phyloP scores from a whole-genome alignment of 495 filamentous ascomycete species.

The Penicillium pulvis region DNA sequence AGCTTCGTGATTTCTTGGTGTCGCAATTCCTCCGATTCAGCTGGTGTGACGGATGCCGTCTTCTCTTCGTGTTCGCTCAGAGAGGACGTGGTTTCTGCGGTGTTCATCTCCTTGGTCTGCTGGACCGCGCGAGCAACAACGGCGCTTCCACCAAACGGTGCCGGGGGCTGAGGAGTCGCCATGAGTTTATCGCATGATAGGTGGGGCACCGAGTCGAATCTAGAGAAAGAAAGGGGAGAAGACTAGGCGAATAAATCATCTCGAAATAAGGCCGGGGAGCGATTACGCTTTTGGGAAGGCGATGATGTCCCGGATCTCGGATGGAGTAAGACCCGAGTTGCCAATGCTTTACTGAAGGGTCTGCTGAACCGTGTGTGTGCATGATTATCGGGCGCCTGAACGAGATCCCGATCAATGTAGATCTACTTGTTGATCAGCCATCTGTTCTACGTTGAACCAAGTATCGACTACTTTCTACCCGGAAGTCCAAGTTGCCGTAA shows the following conservation, averaged over 20 bases:
- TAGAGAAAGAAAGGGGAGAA: neutral
- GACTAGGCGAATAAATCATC: neutral
- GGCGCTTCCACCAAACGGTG: constrained; percentile 24
- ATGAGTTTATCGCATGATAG: constrained; percentile 13
- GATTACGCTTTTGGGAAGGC: constrained; percentile 9
- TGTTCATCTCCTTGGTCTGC: constrained; percentile 7
- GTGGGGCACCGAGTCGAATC: neutral
- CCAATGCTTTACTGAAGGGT: neutral
- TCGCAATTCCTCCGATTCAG: constrained; percentile 25
- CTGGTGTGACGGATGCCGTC: constrained; percentile 5
- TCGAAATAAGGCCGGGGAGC: neutral
- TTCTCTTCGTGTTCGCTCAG: constrained; percentile 19
- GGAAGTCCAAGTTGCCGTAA: neutral
- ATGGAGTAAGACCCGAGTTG: neutral
- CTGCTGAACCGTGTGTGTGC: neutral
- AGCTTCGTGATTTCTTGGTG: constrained; percentile 39
- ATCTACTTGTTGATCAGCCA: neutral
- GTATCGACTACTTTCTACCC: neutral
- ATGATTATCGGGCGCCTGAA: neutral
- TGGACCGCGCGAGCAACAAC: constrained; percentile 17
- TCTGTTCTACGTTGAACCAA: neutral
- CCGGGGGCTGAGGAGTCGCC: constrained; percentile 24
- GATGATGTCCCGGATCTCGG: constrained; percentile 13
- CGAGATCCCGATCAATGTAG: neutral
- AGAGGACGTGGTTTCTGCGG: neutral